Percentiles rank a stretch among this genome's conserved stretches.
Conservation (phyloP, 768 basidiomycete species). For the Phylloporus sp. region DNA sequence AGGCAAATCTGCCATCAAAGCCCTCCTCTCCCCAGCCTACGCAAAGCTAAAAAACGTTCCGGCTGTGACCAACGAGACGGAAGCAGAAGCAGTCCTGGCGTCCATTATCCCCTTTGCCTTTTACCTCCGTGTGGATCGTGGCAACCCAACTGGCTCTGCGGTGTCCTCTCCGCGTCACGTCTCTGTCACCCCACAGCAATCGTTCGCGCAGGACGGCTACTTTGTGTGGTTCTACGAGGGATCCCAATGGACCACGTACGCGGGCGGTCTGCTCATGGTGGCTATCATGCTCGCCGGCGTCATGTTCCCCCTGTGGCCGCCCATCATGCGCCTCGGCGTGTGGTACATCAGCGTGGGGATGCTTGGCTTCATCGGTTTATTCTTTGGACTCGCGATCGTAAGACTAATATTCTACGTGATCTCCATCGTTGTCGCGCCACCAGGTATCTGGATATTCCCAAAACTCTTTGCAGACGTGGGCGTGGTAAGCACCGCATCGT, state of each 20-base stretch:
- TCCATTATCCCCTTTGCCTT: conserved; percentile 80
- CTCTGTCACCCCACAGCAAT: conserved; percentile 69
- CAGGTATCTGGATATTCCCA: conserved; percentile 99
- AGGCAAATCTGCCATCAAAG: conserved; percentile 94
- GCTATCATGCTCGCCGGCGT: conserved; percentile 91
- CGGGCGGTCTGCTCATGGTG: conserved; percentile 89
- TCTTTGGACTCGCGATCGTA: conserved; percentile 87
- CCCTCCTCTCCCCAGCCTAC: conserved; percentile 89
- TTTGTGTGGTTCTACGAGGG: conserved; percentile 98
- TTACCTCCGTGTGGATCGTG: conserved; percentile 88
- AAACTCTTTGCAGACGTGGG: conserved; percentile 97
- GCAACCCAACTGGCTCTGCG: conserved; percentile 43
- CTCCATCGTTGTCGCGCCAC: conserved; percentile 78
- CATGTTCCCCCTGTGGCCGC: conserved; percentile 99
- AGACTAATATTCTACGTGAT: conserved; percentile 91
- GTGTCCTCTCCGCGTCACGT: conserved; percentile 69
- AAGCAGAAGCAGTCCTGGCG: conserved; percentile 64
- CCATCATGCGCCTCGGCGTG: conserved; percentile 85
- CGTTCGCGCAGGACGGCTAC: conserved; percentile 74
- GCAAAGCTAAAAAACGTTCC: conserved; percentile 79
- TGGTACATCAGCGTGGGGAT: conserved; percentile 92
- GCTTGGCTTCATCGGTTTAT: conserved; percentile 81
- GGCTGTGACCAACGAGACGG: conserved; percentile 65
- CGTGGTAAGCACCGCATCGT: conserved; percentile 62
- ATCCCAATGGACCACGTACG: conserved; percentile 88